Percentiles rank a stretch among this genome's conserved stretches.
These are phyloP conservation scores for Metschnikowia gelsemii DNA, from an alignment of 805 yeast genomes.

Conservation along the genomic window DNA sequence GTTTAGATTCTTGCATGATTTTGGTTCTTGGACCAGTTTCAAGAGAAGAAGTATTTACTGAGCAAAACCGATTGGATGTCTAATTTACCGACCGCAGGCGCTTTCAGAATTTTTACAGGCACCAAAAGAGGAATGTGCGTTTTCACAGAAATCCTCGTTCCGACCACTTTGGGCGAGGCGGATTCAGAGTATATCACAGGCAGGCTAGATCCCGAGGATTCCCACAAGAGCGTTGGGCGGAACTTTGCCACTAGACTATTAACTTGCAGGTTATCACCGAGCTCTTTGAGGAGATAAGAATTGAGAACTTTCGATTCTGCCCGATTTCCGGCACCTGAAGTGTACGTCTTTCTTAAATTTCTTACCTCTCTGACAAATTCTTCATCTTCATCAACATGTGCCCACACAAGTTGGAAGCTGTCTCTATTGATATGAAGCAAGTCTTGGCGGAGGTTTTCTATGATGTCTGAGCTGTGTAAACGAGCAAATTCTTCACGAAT, in stretches of 20 bases:
- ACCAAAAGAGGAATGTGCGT: constrained; percentile 29
- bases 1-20: neutral
- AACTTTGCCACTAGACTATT: constrained; percentile 19
- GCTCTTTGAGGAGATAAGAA: constrained; percentile 14
- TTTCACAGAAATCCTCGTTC: constrained; percentile 1
- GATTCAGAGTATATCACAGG: constrained; percentile 8
- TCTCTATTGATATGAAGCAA: constrained; percentile 23
- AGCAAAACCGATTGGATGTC: constrained; percentile 32
- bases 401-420: constrained; percentile 37
- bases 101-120: constrained; percentile 29
- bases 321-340: constrained; percentile 12
- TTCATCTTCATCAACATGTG: constrained; percentile 19
- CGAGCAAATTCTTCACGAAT: constrained; percentile 38
- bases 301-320: constrained; percentile 1
- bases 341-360: constrained; percentile 9
- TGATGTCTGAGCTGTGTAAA: constrained; percentile 30
- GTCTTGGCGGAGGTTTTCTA: constrained; percentile 29
- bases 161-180: neutral
- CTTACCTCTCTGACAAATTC: constrained; percentile 14
- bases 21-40: constrained; percentile 7
- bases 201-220: constrained; percentile 5
- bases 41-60: constrained; percentile 41
- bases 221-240: constrained; percentile 27
- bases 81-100: constrained; percentile 34
- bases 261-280: constrained; percentile 10